Percentiles rank a stretch among this genome's conserved stretches.
Conservation (phyloP, 2,329 filamentous ascomycete species). For the Pseudogymnoascus sp. region DNA sequence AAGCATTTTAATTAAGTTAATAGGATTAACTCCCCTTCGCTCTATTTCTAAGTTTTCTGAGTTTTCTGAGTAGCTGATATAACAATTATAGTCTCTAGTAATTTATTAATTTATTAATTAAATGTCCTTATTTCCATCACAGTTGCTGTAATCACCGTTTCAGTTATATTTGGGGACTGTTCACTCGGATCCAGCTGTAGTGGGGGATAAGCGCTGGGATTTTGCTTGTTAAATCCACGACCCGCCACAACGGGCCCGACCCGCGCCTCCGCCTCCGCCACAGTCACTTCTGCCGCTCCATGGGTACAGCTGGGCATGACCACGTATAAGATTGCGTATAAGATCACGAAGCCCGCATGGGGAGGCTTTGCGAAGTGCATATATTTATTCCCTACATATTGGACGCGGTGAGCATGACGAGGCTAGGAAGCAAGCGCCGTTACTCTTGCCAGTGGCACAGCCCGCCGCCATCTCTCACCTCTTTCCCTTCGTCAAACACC, state of each 20-base stretch:
- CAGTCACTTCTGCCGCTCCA: not conserved
- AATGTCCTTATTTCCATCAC: too few species aligned
- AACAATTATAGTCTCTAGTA: too few species aligned
- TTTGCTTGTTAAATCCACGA: not conserved
- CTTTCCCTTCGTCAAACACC: not conserved
- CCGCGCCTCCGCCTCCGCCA: constrained; percentile 6
- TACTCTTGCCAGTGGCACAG: not conserved
- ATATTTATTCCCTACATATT: not conserved
- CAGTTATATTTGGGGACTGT: too few species aligned
- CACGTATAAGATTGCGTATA: constrained; percentile 1
- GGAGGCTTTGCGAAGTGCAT: not conserved
- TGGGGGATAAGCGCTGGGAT: constrained; percentile 7
- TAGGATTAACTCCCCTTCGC: too few species aligned
- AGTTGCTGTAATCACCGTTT: too few species aligned
- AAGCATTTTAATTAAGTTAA: too few species aligned
- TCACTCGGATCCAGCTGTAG: not conserved
- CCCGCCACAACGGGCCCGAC: not conserved
- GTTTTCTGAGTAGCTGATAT: too few species aligned
- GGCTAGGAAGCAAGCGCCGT: not conserved
- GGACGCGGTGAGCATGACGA: constrained; percentile 2
- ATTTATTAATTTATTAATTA: too few species aligned
- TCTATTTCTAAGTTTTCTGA: too few species aligned
- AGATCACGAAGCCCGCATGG: not conserved
- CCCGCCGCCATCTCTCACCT: not conserved
- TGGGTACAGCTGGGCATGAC: not conserved